Base-by-base conservation (phyloP, 768 basidiomycete genomes). In the Candolleomyces eurysporus region DNA sequence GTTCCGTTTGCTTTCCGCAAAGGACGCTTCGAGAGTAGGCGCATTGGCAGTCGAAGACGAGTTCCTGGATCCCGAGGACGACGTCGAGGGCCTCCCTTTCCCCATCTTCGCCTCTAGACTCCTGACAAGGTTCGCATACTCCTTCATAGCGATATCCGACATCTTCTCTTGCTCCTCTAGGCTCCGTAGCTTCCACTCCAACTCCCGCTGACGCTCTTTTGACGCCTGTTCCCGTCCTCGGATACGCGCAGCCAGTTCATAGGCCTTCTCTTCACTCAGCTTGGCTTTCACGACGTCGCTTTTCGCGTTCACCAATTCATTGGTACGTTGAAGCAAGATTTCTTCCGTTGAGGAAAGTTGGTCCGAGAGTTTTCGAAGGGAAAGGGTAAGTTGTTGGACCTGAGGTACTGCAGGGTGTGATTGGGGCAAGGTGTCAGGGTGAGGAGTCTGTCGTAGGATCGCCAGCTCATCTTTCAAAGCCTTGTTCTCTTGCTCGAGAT, bases 61-160 rank as follows among this genome's bases (percentile, higher is more conserved):
- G 40, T 43, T 40, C 55, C 54, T 51, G 52, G 50, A 31, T 59
- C 51, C 31, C 10, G 36, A 42, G 19, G 53, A 59, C 42, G 42
- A 48, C 61, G 22, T 43, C 49, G 53, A 64, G 48, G 61, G 31
- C 48, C 57, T 55, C n/a, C 45, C 48, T 30, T 9, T 48, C 26
- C 22, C 64, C 59, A 70, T 70, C 61, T 79, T 76, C 17, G 79
- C 78, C 66, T 91, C 87, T 58, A 92, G 76, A 1, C 73, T 78
- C 19, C 90, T 79, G 13, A 92, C 91, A 14, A 93, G 80, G 61
- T 84, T 84, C 0, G 91, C 91, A 56, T 93, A 93, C 64, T 92
- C 89, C 56, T 80, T 76, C 16, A 92, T 81, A 5, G 85, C 87
- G 32, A 81, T 68, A 60, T 92, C 90, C 45, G 80, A 79, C 80